Evolutionary conservation across 176 grass and related monocot genomes (phyloP).

Genomic region (Luzula sylvatica): DNA sequence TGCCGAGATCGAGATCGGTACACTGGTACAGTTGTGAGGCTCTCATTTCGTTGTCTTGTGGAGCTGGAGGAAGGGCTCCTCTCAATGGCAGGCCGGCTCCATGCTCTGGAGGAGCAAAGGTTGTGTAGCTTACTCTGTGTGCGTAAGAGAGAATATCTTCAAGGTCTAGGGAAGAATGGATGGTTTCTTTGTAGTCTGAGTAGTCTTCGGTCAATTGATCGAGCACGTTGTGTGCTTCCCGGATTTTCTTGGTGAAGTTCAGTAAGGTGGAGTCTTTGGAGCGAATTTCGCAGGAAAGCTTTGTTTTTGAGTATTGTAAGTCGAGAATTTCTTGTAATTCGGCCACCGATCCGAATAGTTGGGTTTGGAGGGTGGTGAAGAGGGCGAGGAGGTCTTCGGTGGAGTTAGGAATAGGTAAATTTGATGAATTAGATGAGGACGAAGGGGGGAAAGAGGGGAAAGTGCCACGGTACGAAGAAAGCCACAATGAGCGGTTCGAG

Average conservation of each 20-base stretch:
- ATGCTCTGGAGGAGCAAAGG: conserved; percentile 92
- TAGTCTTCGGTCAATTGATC: conserved; percentile 93
- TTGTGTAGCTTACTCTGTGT: conserved; percentile 83
- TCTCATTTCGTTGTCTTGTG: conserved; percentile 86
- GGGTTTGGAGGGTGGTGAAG: conserved; percentile 71
- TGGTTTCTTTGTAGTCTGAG: conserved; percentile 55
- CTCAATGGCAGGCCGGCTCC: conserved; percentile 77
- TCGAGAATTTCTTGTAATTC: conserved; percentile 87
- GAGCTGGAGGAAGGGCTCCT: conserved; percentile 62
- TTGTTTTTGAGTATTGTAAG: conserved; percentile 51
- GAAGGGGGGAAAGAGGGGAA: conserved; percentile 58
- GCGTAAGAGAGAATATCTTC: conserved; percentile 72
- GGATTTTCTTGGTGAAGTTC: conserved; percentile 74
- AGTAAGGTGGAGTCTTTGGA: conserved; percentile 58
- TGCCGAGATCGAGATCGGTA: conserved; percentile 75
- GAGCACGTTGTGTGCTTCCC: conserved; percentile 83
- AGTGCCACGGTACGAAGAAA: conserved; percentile 63
- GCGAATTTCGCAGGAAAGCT: conserved; percentile 45
- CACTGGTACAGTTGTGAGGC: conserved; percentile 69
- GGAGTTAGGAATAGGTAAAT: conserved; percentile 26
- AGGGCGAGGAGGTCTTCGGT: conserved; percentile 59
- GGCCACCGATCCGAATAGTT: conserved; percentile 75
- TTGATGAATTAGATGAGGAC: conserved; percentile 17
- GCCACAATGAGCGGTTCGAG: conserved; percentile 60
- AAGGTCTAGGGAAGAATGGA: conserved; percentile 64